A percentile compares a stretch with the other conserved stretches of the same genome.
These are phyloP conservation scores for Russula vinacea DNA, from an alignment of 768 basidiomycete genomes.

Conservation along the genomic window DNA sequence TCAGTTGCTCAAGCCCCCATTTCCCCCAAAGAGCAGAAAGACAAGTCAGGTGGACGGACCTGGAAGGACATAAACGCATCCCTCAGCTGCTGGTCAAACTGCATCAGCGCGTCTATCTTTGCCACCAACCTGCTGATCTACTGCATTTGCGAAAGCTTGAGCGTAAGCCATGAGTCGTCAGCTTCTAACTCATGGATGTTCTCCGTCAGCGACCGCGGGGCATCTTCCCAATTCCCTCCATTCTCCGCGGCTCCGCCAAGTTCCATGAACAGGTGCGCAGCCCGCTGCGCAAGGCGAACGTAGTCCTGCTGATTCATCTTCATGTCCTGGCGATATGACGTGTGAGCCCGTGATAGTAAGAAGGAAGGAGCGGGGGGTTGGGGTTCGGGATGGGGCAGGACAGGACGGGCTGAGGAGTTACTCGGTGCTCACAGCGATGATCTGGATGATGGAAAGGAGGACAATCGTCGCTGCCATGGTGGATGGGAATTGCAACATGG, in stretches of 20 bases:
- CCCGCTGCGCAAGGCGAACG: slow-evolving; percentile 25
- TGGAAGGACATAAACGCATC: slow-evolving; percentile 30
- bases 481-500: slow-evolving; percentile 26
- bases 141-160: slow-evolving; percentile 21
- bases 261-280: slow-evolving; percentile 25
- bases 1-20: background rate
- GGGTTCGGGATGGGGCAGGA: too few species aligned
- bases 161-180: slow-evolving; percentile 30
- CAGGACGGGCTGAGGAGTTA: background rate
- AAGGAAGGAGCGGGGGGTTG: too few species aligned
- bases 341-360: background rate
- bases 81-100: slow-evolving; percentile 23
- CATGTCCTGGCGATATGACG: slow-evolving; percentile 10
- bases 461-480: slow-evolving; percentile 23
- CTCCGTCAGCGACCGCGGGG: slow-evolving; percentile 28
- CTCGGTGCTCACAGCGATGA: slow-evolving; percentile 20
- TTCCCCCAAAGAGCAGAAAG: background rate
- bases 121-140: slow-evolving; percentile 29
- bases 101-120: slow-evolving; percentile 16
- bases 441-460: slow-evolving; percentile 26
- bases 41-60: slow-evolving; percentile 5
- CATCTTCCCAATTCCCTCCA: slow-evolving; percentile 32
- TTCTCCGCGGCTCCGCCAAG: slow-evolving; percentile 29
- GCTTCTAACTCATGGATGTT: slow-evolving; percentile 30
- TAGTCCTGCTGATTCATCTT: slow-evolving; percentile 30